A percentile compares a stretch with the other conserved stretches of the same genome.
These are phyloP conservation scores for Microthlaspi erraticum DNA, from an alignment of 345 rosid species.

Conservation along the genomic window DNA sequence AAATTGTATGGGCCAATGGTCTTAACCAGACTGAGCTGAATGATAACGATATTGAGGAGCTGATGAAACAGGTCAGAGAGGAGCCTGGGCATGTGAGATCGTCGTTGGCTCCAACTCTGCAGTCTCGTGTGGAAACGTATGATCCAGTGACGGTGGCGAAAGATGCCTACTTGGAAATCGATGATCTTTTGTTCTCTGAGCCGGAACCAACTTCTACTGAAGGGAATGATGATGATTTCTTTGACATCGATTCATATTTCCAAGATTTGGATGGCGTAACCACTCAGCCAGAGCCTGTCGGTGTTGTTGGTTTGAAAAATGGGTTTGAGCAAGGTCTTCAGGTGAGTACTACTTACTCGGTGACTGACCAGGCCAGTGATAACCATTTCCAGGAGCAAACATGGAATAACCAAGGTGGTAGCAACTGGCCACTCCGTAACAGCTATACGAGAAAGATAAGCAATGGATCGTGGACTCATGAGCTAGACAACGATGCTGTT, in stretches of 20 bases:
- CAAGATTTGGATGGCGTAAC: constrained; percentile 17
- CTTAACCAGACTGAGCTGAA: constrained; percentile 37
- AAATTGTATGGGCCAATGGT: constrained; percentile 20
- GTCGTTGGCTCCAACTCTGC: constrained; percentile 45
- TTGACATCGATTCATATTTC: constrained; percentile 28
- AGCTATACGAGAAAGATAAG: constrained; percentile 36
- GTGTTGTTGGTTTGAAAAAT: constrained; percentile 26
- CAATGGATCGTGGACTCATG: constrained; percentile 51
- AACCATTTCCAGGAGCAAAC: constrained; percentile 45
- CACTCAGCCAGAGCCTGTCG: constrained; percentile 13
- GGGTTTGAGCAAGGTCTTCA: constrained; percentile 37
- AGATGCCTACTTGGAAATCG: constrained; percentile 74
- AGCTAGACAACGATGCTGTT: constrained; percentile 40
- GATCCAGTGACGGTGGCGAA: constrained; percentile 40
- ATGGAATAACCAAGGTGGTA: constrained; percentile 38
- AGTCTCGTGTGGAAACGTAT: constrained; percentile 33
- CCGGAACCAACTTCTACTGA: constrained; percentile 44
- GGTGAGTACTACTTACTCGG: constrained; percentile 21
- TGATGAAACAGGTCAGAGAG: constrained; percentile 48
- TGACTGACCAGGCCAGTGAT: constrained; percentile 22
- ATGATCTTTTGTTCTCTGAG: constrained; percentile 58
- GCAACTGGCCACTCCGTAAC: constrained; percentile 45
- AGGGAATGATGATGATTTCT: constrained; percentile 52
- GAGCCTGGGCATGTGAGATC: constrained; percentile 38
- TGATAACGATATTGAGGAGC: constrained; percentile 52